Base-by-base conservation (phyloP, 2,329 filamentous ascomycete genomes). In the Thielaviopsis punctulata region DNA sequence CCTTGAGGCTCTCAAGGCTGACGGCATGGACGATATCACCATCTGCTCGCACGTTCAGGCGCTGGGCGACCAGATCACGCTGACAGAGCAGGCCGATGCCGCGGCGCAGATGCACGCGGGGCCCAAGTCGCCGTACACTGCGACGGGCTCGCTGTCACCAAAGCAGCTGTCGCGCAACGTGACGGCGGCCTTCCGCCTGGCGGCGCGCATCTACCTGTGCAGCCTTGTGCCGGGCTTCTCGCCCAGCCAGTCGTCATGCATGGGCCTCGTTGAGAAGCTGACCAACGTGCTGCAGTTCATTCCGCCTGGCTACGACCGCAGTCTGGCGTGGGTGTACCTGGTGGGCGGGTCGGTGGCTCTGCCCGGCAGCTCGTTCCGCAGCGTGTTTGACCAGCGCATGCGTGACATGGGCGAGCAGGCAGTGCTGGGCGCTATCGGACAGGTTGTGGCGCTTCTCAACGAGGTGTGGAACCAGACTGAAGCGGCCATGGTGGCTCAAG, bases 171-270 rank as follows among this genome's bases (percentile, higher is more conserved):
- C 82, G 63, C 81, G 78, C 66, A 95, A 93, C 71, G 87, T 96
- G 67, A 94, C 88, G 0, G 77, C 82, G 41, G 80, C 93, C 44
- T 98, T 94, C 78, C 86, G 90, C 60, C 72, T 94, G 51, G 90
- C 90, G 2, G 89, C 90, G 2, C 84, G 90, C 62, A 88, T 98
- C 68, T 95, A 95, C 68, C 80, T 96, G n/a, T 95, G 88, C 79
- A 89, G 86, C 62, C 74, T 98, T 33, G 86, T 96, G 0, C 90
- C 90, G 0, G 88, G 88, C 53, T 92, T 90, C 68, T 80, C 82
- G 60, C 84, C 84, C 47, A 75, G 73, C 53, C 82, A 92, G 60
- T 71, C 73, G 8, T 86, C 82, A 63, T 89, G 82, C 61, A 72
- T 83, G 60, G 81, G 81, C 58, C 75, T 96, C 22, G 79, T 95